Evolutionary conservation across 768 basidiomycete genomes (phyloP).

Genomic region (Ephemerocybe angulata): DNA sequence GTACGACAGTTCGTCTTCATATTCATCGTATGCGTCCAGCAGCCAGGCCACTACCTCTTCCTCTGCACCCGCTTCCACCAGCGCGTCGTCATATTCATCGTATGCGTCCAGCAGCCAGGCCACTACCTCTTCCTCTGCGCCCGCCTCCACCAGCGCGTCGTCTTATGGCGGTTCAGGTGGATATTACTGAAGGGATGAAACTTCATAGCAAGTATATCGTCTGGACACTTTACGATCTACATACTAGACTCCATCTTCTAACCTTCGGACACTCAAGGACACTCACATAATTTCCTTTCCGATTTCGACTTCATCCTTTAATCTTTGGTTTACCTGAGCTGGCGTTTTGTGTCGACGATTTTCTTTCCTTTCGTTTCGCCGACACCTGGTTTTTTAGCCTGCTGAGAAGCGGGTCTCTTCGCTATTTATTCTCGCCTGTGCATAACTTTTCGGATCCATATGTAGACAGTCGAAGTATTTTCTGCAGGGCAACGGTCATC

Average conservation of each 20-base stretch:
- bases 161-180: not conserved
- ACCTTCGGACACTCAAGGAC: not conserved
- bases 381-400: not conserved
- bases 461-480: not conserved
- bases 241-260: not conserved
- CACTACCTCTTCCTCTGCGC: not conserved
- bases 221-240: not conserved
- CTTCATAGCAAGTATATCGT: too few species aligned
- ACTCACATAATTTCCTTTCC: not conserved
- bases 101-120: slow-evolving; percentile 1
- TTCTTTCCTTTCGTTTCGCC: not conserved
- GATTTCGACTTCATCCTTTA: slow-evolving; percentile 2
- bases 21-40: slow-evolving; percentile 10
- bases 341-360: not conserved
- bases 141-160: not conserved
- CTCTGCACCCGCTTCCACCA: not conserved
- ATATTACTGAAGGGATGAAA: not conserved
- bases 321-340: not conserved
- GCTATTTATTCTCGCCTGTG: not conserved
- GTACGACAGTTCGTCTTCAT: too few species aligned
- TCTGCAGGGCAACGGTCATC: not conserved
- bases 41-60: not conserved
- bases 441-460: too few species aligned
- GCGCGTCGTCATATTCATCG: slow-evolving; percentile 3
- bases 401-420: not conserved